phyloP scores from a whole-genome alignment of 768 basidiomycete species.

The Lactarius tabidus region DNA sequence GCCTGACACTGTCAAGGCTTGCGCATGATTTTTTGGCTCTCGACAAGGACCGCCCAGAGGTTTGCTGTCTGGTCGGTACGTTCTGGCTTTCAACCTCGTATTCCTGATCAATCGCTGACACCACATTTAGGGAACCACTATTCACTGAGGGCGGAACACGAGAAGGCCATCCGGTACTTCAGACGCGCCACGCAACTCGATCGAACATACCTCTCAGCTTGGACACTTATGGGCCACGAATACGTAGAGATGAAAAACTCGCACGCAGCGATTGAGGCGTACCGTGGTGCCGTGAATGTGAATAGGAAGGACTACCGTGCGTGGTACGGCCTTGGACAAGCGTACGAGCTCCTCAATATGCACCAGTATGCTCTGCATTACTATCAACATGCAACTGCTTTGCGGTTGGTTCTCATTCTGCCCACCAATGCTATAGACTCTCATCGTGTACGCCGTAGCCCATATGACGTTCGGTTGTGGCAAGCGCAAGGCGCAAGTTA shows the following conservation, averaged over 20 bases:
- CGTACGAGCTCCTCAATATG: slow-evolving; percentile 96
- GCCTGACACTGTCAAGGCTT: slow-evolving; percentile 80
- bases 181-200: slow-evolving; percentile 92
- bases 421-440: not conserved
- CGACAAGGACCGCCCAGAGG: slow-evolving; percentile 92
- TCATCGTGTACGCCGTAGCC: slow-evolving; percentile 43
- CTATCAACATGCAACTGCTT: slow-evolving; percentile 91
- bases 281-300: slow-evolving; percentile 92
- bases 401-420: slow-evolving; percentile 51
- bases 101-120: slow-evolving; percentile 1
- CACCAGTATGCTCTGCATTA: slow-evolving; percentile 94
- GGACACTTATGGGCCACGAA: slow-evolving; percentile 99
- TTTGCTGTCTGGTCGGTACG: slow-evolving; percentile 92
- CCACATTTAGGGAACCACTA: slow-evolving; percentile 84
- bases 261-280: slow-evolving; percentile 97
- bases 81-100: not conserved
- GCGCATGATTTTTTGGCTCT: slow-evolving; percentile 88
- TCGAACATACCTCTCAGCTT: slow-evolving; percentile 90
- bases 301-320: slow-evolving; percentile 96
- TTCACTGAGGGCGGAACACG: slow-evolving; percentile 88
- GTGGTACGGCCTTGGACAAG: slow-evolving; percentile 98
- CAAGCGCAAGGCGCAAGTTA: slow-evolving; percentile 92
- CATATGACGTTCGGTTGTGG: slow-evolving; percentile 96
- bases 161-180: slow-evolving; percentile 95
- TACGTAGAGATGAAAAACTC: slow-evolving; percentile 99